phyloP scores from a whole-genome alignment of 2,329 filamentous ascomycete genomes.

The Cercospora zeae-maydis region DNA sequence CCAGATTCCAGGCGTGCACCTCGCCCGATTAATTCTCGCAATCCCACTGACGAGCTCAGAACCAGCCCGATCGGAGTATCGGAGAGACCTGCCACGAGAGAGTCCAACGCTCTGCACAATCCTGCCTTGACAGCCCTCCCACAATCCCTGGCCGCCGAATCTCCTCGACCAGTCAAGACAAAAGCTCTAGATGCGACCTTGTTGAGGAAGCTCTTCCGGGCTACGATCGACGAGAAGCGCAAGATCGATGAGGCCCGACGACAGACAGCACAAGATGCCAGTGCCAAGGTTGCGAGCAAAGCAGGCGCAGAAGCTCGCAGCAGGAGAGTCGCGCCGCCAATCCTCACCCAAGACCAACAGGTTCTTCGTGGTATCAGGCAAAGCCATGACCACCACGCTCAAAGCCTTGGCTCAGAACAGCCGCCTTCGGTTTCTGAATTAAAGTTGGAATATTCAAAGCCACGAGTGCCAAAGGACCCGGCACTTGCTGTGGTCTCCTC shows the following conservation, averaged over 20 bases:
- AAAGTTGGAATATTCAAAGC: not conserved
- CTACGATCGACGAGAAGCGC: constrained; percentile 24
- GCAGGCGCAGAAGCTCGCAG: constrained; percentile 6
- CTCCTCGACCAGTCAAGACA: not conserved
- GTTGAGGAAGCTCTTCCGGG: constrained; percentile 21
- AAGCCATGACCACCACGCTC: constrained; percentile 1
- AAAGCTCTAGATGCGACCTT: constrained; percentile 19
- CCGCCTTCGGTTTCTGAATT: not conserved
- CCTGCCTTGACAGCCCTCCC: not conserved
- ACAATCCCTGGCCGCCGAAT: not conserved
- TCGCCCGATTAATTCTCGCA: not conserved
- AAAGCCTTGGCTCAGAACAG: not conserved
- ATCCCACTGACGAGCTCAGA: constrained; percentile 3
- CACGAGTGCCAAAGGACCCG: not conserved
- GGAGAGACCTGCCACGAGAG: not conserved
- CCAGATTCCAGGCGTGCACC: not conserved
- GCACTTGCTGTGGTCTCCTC: not conserved
- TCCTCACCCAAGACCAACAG: constrained; percentile 3
- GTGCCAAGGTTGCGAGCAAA: not conserved
- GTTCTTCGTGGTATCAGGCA: constrained; percentile 9
- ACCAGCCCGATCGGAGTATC: not conserved
- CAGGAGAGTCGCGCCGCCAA: not conserved
- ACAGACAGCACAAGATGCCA: constrained; percentile 6
- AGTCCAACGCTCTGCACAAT: not conserved
- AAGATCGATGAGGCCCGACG: constrained; percentile 12